phyloP scores from a whole-genome alignment of 2,329 filamentous ascomycete species.

The Tolypocladium inflatum region DNA sequence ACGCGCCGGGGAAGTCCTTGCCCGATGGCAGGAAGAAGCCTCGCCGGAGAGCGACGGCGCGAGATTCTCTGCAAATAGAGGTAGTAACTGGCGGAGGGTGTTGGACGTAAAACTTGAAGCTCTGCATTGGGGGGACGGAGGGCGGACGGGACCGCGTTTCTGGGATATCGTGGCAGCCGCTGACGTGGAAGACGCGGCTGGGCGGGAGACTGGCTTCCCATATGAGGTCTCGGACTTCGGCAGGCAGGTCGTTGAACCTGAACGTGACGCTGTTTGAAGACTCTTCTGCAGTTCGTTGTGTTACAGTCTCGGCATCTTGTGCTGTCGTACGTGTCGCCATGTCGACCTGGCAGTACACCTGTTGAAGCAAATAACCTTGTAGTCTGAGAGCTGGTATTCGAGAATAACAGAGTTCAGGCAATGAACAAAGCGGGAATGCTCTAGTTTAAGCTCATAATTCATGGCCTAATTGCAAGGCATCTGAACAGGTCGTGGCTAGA shows the following conservation, averaged over 20 bases:
- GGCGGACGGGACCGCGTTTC: not conserved
- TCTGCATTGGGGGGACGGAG: not conserved
- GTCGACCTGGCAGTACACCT: not conserved
- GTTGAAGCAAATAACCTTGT: too few species aligned
- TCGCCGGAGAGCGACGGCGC: slow-evolving; percentile 12
- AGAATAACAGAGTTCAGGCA: not conserved
- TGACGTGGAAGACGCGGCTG: slow-evolving; percentile 20
- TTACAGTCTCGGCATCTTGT: not conserved
- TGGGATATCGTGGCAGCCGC: not conserved
- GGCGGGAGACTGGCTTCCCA: slow-evolving; percentile 18
- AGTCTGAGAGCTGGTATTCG: not conserved
- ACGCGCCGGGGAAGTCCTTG: slow-evolving; percentile 7
- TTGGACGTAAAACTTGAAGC: slow-evolving; percentile 13
- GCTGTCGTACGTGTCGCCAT: not conserved
- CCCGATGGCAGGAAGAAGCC: slow-evolving; percentile 14
- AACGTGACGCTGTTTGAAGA: not conserved
- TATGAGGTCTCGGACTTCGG: slow-evolving; percentile 17
- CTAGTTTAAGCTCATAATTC: not conserved
- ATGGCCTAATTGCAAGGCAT: not conserved
- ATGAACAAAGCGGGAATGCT: not conserved
- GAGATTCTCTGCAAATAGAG: slow-evolving; percentile 16
- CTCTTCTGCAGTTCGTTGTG: not conserved
- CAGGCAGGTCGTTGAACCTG: slow-evolving; percentile 10
- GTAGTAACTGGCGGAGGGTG: slow-evolving; percentile 10
- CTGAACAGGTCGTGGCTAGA: too few species aligned